A percentile compares a stretch with the other conserved stretches of the same genome.
These are phyloP conservation scores for Pythium biforme DNA, from an alignment of 352 stramenopile genomes.

Conservation along the genomic window DNA sequence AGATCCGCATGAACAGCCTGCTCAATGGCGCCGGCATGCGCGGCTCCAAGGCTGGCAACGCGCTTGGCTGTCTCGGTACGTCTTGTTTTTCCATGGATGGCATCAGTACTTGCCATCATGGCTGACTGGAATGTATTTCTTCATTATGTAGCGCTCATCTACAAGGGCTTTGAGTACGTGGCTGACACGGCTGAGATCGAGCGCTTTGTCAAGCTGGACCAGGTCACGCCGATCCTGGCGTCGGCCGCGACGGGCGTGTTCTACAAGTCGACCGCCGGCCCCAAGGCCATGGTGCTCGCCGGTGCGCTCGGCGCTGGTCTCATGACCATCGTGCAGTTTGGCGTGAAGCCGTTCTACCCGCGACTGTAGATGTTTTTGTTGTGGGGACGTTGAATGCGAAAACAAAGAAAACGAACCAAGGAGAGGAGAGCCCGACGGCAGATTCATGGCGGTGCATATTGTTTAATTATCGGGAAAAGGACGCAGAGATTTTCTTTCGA, in stretches of 20 bases:
- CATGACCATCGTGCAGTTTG: slow-evolving; percentile 86
- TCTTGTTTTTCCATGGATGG: not conserved
- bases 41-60: slow-evolving; percentile 84
- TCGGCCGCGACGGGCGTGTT: slow-evolving; percentile 79
- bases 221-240: slow-evolving; percentile 80
- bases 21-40: slow-evolving; percentile 82
- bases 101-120: not conserved
- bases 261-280: slow-evolving; percentile 85
- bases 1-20: slow-evolving; percentile 87
- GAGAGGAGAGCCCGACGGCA: not conserved
- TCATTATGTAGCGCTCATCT: slow-evolving; percentile 65
- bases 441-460: slow-evolving; percentile 13
- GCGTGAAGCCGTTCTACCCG: slow-evolving; percentile 82
- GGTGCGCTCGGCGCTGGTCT: slow-evolving; percentile 71
- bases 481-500: slow-evolving; percentile 6
- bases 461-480: slow-evolving; percentile 23
- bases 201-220: slow-evolving; percentile 80
- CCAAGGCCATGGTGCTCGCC: slow-evolving; percentile 83
- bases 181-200: slow-evolving; percentile 80
- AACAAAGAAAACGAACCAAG: slow-evolving; percentile 1
- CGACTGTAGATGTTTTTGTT: slow-evolving; percentile 49
- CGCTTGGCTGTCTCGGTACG: slow-evolving; percentile 74
- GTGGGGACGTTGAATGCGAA: not conserved
- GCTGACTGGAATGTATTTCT: slow-evolving; percentile 21
- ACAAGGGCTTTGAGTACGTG: slow-evolving; percentile 85